These are phyloP conservation scores for Microbotryum saponariae DNA, from an alignment of 1,284 basidiomycete genomes.

Conservation along the genomic window DNA sequence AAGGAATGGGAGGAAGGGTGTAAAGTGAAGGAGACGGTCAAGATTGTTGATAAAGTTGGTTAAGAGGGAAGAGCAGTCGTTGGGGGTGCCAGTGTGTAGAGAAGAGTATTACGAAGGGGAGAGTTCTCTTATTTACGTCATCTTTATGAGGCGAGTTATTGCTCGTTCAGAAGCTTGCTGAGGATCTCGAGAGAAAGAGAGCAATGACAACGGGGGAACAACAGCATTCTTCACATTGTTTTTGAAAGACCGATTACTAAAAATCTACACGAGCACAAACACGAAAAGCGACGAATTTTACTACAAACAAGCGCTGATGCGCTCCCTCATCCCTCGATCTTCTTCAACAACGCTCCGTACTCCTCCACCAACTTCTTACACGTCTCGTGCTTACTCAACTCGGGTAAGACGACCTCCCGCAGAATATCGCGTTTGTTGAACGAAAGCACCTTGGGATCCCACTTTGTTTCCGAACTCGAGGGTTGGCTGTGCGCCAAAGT, in stretches of 20 bases:
- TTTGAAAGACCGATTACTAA: no score
- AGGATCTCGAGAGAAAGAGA: no score
- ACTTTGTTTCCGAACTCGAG: slow-evolving; percentile 49
- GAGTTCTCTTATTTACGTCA: no score
- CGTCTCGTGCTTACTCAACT: slow-evolving; percentile 56
- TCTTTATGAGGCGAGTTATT: no score
- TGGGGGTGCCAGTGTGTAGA: no score
- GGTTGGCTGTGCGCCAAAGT: slow-evolving; percentile 53
- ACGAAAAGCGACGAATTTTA: no score
- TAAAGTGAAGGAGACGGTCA: not conserved
- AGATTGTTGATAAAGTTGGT: not conserved
- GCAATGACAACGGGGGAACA: no score
- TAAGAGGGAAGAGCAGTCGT: not conserved
- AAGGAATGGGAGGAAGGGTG: slow-evolving; percentile 23
- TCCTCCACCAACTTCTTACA: slow-evolving; percentile 62
- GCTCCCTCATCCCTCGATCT: slow-evolving; percentile 5
- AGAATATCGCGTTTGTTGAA: slow-evolving; percentile 68
- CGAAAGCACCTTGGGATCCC: slow-evolving; percentile 60
- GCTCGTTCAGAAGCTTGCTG: no score
- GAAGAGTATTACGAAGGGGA: no score
- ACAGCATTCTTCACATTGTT: no score
- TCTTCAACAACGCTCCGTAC: slow-evolving; percentile 66
- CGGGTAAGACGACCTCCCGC: slow-evolving; percentile 55
- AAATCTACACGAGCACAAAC: no score
- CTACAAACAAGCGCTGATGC: no score